A percentile compares a stretch with the other conserved stretches of the same genome.
Evolutionary conservation across 176 grass and related monocot species (phyloP).

Genomic region (Tillandsia leiboldiana): DNA sequence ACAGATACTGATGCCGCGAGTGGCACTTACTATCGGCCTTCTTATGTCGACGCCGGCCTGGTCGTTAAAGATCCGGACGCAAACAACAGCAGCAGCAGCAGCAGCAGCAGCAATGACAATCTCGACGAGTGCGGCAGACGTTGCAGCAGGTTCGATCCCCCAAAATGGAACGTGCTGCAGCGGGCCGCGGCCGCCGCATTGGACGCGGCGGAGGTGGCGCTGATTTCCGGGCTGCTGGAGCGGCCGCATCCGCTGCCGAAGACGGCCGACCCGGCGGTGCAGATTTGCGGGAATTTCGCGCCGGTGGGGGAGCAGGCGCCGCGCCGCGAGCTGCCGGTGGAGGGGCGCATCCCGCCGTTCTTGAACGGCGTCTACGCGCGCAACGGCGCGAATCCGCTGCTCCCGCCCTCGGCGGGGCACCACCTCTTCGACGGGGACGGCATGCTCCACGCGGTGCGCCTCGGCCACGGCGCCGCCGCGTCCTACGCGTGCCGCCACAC

Average conservation of each 20-base stretch:
- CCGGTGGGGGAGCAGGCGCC: conserved; percentile 48
- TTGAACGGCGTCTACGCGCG: conserved; percentile 70
- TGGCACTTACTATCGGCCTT: not conserved
- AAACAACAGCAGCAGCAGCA: too few relatives aligned
- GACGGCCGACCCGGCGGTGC: conserved; percentile 50
- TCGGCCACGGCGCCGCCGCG: conserved; percentile 32
- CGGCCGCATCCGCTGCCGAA: conserved; percentile 38
- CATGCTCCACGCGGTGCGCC: conserved; percentile 71
- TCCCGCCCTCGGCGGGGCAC: conserved; percentile 56
- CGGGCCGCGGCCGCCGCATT: conserved; percentile 34
- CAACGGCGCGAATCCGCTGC: conserved; percentile 77
- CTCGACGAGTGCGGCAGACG: not conserved
- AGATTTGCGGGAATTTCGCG: conserved; percentile 84
- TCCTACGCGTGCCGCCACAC: conserved; percentile 81
- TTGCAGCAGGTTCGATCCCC: not conserved
- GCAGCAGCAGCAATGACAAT: not conserved
- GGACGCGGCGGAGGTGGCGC: conserved; percentile 37
- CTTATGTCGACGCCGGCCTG: not conserved
- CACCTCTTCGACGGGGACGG: conserved; percentile 97
- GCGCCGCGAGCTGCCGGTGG: conserved; percentile 13
- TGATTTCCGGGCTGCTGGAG: conserved; percentile 46
- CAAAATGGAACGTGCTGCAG: conserved; percentile 56
- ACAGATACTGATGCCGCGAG: too few relatives aligned
- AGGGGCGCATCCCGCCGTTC: conserved; percentile 31
- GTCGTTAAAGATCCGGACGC: not conserved